Conservation (phyloP, 768 basidiomycete species). For the Dacryopinax primogenitus region DNA sequence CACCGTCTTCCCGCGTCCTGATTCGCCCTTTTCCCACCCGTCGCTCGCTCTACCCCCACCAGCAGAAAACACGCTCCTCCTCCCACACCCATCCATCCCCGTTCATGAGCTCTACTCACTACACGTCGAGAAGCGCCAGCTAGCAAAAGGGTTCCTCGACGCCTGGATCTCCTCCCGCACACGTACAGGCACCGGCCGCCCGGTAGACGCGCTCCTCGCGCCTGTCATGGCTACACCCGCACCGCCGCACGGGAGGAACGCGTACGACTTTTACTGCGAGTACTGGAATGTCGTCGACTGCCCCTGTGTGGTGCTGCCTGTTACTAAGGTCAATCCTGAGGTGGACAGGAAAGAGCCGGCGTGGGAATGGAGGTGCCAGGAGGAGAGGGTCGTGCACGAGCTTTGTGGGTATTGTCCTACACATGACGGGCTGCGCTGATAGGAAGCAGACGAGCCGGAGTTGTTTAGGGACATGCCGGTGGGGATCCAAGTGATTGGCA, state of each 20-base stretch:
- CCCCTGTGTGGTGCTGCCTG: conserved; percentile 47
- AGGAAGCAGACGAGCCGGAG: conserved; percentile 26
- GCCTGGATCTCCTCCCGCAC: conserved; percentile 45
- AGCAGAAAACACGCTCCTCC: background rate
- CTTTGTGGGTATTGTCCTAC: conserved; percentile 31
- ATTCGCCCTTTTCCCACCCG: background rate
- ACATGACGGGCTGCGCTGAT: background rate
- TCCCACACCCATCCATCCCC: conserved; percentile 22
- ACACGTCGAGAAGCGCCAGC: conserved; percentile 38
- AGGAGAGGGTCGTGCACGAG: conserved; percentile 40
- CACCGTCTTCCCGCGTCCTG: conserved; percentile 31
- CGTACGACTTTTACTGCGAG: conserved; percentile 43
- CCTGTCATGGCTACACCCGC: conserved; percentile 50
- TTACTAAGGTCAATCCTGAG: conserved; percentile 42
- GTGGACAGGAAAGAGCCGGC: conserved; percentile 39
- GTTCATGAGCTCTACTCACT: conserved; percentile 60
- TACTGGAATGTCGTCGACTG: conserved; percentile 62
- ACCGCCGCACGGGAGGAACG: conserved; percentile 47
- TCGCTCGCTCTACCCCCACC: background rate
- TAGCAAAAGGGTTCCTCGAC: conserved; percentile 47
- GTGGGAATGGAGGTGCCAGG: conserved; percentile 35
- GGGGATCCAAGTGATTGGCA: conserved; percentile 51
- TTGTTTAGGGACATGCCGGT: conserved; percentile 47
- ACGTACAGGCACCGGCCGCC: conserved; percentile 47
- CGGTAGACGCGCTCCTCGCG: conserved; percentile 61